Base-by-base conservation (phyloP, 208 protist genomes). In the Leptomonas seymouri region DNA sequence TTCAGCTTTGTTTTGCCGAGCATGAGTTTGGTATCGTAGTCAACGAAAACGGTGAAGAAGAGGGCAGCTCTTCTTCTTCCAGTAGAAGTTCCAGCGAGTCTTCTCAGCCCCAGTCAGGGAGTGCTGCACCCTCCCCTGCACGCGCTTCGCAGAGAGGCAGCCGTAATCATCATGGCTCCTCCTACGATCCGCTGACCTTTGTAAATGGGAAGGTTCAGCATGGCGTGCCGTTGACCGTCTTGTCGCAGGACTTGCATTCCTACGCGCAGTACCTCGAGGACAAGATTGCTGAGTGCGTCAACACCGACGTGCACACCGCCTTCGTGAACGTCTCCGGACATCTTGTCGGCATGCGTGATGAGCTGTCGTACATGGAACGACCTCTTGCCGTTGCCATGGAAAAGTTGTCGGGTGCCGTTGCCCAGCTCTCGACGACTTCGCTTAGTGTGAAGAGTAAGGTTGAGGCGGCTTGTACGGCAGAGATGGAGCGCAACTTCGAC, bases 1-100 rank as follows among this genome's bases (percentile, higher is more conserved):
- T 94, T 53, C 84, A 96, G 63, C 75, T 96, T 0, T 96, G 91
- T 70, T 96, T 96, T 71, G 79, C 77, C 42, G 88, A 96, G 63
- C 82, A 93, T 42, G 91, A 96, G 72, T 94, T 96, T 63, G 91
- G 86, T 63, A 84, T 95, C n/a, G 51, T 74, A 0, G 60, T 87
- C 28, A 76, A 90, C 2, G 75, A 76, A 34, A 61, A 63, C 21
- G 30, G 36, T 36, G 28, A 18, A 5, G 21, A 39, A 6, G 31
- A 50, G 11, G 44, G 16, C 44, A 16, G 16, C 3, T 72, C 64
- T 2, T 68, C 49, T 4, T 65, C 61, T n/a, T 57, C 45, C 11
- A 42, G 14, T 14, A 31, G 61, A 36, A 55, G 61, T 0, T 45
- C 55, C 70, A 69, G 62, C 50, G 28, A 25, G 41, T 42, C 56